Evolutionary conservation across 495 filamentous ascomycete genomes (phyloP), one percentile per base, ranked within the genome.

Genomic region (Neurospora tetraspora): DNA sequence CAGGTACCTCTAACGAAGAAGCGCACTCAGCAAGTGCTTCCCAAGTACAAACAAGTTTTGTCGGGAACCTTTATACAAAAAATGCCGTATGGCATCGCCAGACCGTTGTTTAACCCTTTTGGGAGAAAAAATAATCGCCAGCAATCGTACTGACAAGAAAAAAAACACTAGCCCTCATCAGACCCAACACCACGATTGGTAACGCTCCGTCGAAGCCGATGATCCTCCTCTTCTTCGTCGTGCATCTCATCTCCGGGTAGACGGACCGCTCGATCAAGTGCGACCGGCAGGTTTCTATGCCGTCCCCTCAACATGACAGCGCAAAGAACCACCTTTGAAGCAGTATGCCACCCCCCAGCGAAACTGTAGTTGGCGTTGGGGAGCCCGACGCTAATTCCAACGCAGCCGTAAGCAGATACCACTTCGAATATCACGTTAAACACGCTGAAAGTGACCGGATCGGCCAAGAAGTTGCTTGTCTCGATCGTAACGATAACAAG

Each of bases 401-500:
- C 94, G 76, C 91, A 93, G n/a, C 91, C 93, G 76, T 97, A 96
- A 0, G 88, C 94, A 14, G 88, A 91, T 2, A 96, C 91, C 27
- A 92, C 88, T 76, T 97, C 94, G 77, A 97, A 97, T 38, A 94
- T 85, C 72, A 96, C 87, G 76, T 95, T 96, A 81, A 96, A 96
- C 20, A 93, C 89, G 69, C 89, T 91, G 82, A 89, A 95, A 2
- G 85, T 85, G 20, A 91, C 83, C 0, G 93, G 93, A 70, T 94
- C 85, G 31, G 80, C 76, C 11, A 86, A 84, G 79, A 91, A 94
- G 73, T 92, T 85, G 69, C 82, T 81, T 4, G 88, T 88, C 77
- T 96, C 93, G 71, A 91, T 90, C 74, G 91, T 91, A 68, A 89
- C 85, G 76, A 97, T 94, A 72, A 93, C 83, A 27, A 93, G 82